A percentile compares a stretch with the other conserved stretches of the same genome.
These are phyloP conservation scores for Xylaria hypoxylon DNA, from an alignment of 2,329 filamentous ascomycete genomes.

Conservation along the genomic window DNA sequence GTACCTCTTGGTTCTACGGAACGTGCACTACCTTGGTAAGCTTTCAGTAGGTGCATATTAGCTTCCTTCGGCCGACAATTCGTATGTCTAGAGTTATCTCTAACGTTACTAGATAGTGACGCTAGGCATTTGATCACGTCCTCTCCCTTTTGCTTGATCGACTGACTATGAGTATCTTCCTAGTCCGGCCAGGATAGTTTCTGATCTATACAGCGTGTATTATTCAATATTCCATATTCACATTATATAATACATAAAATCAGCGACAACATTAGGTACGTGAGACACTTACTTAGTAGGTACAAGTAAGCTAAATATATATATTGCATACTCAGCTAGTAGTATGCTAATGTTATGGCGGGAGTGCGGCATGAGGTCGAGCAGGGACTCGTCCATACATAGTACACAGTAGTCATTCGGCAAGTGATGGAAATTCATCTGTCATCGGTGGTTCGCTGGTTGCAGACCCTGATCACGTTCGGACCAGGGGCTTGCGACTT, in stretches of 20 bases:
- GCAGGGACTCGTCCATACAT: constrained; percentile 14
- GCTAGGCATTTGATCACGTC: neutral
- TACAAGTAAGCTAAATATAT: neutral
- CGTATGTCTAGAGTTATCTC: neutral
- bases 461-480: neutral
- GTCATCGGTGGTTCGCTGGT: constrained; percentile 4
- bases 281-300: constrained; percentile 6
- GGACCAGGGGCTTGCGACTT: constrained; percentile 10
- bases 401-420: neutral
- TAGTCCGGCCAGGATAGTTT: neutral
- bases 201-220: no score
- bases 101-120: no score
- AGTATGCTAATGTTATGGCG: no score
- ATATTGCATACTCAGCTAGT: neutral
- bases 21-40: neutral
- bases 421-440: neutral
- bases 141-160: neutral
- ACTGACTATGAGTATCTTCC: neutral
- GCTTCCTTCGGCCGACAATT: neutral
- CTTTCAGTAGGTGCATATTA: neutral
- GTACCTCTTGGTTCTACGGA: neutral
- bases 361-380: neutral
- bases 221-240: neutral
- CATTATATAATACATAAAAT: neutral
- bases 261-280: neutral